Evolutionary conservation across 129 eudicot species (phyloP).

Genomic region (Silybum marianum): DNA sequence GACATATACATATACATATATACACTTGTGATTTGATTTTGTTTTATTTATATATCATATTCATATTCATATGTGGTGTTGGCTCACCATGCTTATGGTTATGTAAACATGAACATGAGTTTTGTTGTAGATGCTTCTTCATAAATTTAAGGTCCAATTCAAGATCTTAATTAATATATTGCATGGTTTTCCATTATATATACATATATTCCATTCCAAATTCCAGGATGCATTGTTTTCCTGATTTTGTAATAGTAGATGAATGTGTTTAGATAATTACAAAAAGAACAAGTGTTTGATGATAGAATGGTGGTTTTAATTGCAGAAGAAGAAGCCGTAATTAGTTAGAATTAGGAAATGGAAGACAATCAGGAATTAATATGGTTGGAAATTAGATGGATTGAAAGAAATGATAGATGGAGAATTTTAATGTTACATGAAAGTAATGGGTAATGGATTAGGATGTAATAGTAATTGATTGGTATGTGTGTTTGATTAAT

Average conservation of each 20-base stretch:
- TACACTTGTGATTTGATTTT: conserved; percentile 30
- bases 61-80: not conserved
- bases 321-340: conserved; percentile 24
- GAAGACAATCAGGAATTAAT: not conserved
- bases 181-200: not conserved
- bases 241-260: not conserved
- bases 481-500: conserved; percentile 11
- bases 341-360: conserved; percentile 11
- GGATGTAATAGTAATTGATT: not conserved
- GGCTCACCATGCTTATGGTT: conserved; percentile 25
- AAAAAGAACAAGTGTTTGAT: not conserved
- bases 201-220: not conserved
- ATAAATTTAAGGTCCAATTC: conserved; percentile 33
- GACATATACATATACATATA: not conserved
- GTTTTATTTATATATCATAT: not conserved
- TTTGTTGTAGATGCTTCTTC: conserved; percentile 54
- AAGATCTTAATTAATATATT: conserved; percentile 19
- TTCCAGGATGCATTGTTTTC: not conserved
- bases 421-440: not conserved
- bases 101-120: conserved; percentile 51
- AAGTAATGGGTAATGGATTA: not conserved
- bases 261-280: conserved; percentile 8
- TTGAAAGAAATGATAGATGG: not conserved
- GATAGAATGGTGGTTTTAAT: not conserved
- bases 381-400: not conserved